phyloP scores from a whole-genome alignment of 164 flowering plant genomes.

The Liquidambar formosana region DNA sequence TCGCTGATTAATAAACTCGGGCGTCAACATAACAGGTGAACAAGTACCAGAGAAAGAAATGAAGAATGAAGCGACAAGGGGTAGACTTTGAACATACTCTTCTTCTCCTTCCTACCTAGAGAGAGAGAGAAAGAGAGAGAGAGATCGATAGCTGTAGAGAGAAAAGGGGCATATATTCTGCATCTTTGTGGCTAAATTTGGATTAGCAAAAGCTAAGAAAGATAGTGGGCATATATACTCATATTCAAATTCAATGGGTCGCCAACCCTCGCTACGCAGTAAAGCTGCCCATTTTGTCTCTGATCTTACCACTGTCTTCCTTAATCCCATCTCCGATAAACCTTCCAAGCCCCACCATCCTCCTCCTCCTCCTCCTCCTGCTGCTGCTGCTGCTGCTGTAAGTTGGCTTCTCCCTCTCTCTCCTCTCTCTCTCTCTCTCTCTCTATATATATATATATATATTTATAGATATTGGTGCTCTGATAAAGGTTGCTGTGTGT shows the following conservation, averaged over 20 bases:
- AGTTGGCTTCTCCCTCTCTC: slow-evolving; percentile 9
- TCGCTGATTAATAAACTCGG: no score
- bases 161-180: no score
- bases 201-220: background rate
- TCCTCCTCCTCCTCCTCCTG: slow-evolving; percentile 7
- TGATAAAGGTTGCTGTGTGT: background rate
- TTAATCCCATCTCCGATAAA: slow-evolving; percentile 90
- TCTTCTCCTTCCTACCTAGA: background rate
- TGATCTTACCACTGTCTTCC: slow-evolving; percentile 82
- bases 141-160: no score
- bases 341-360: slow-evolving; percentile 36
- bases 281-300: slow-evolving; percentile 91
- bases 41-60: no score
- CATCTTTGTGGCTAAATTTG: background rate
- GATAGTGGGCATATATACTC: no score
- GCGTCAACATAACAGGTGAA: no score
- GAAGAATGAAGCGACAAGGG: no score
- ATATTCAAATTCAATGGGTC: slow-evolving; percentile 33
- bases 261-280: slow-evolving; percentile 52
- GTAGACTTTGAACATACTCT: background rate
- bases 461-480: no score
- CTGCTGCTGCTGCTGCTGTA: slow-evolving; percentile 9
- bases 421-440: no score
- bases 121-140: no score
- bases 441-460: no score